Percentiles rank a stretch among this genome's conserved stretches.
Conservation (phyloP, 108 stramenopile species). For the Parietichytrium sp. region DNA sequence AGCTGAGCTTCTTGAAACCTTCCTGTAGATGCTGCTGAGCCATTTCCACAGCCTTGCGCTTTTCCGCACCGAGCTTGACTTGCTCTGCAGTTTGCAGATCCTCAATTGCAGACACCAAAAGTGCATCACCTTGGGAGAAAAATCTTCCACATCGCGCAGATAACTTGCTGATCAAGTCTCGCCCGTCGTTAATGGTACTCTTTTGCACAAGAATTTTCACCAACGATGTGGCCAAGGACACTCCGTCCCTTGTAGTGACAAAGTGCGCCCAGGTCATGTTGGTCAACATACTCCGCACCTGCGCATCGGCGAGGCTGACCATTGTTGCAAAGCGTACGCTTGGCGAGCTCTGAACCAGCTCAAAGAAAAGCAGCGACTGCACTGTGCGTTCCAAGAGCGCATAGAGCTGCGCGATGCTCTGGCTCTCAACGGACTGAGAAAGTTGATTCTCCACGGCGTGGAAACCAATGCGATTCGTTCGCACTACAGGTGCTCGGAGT, state of each 20-base stretch:
- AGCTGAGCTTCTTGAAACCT: background rate
- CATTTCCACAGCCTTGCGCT: background rate
- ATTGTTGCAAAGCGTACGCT: conserved; percentile 26
- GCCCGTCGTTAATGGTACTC: background rate
- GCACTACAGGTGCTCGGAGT: background rate
- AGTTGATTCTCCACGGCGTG: background rate
- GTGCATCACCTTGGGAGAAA: conserved; percentile 15
- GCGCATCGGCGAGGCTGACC: background rate
- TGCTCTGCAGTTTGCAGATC: conserved; percentile 7
- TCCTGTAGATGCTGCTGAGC: background rate
- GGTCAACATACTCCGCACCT: background rate
- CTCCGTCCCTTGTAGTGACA: background rate
- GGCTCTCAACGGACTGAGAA: conserved; percentile 2
- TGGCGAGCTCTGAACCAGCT: conserved; percentile 1
- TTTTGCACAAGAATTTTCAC: conserved; percentile 20
- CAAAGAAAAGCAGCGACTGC: background rate
- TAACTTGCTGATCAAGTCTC: background rate
- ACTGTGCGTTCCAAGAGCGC: conserved; percentile 32
- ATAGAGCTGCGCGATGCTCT: background rate
- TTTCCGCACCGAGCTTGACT: background rate
- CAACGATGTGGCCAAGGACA: background rate
- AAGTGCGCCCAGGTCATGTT: conserved; percentile 19
- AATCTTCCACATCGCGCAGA: background rate
- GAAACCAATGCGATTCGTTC: background rate
- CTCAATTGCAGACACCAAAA: conserved; percentile 16